phyloP scores from a whole-genome alignment of 2,329 filamentous ascomycete genomes.

The Sphaerostilbella broomeana region DNA sequence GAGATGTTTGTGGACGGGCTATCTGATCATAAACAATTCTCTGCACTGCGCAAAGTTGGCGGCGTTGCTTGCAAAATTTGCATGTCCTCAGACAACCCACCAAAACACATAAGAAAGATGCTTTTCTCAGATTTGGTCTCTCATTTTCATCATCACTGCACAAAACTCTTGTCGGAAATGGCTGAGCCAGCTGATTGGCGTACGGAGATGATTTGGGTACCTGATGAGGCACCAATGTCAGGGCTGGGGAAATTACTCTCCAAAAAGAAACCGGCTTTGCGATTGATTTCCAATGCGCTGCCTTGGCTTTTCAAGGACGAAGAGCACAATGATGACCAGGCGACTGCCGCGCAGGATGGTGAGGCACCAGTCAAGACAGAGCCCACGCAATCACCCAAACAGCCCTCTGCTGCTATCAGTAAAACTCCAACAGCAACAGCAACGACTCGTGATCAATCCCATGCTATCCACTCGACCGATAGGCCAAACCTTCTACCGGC shows the following conservation, averaged over 20 bases:
- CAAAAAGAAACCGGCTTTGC: conserved; percentile 27
- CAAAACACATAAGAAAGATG: conserved; percentile 35
- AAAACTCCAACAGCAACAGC: background rate
- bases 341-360: no score
- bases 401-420: background rate
- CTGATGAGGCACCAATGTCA: conserved; percentile 27
- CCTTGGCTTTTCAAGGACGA: conserved; percentile 26
- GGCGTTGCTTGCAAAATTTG: conserved; percentile 52
- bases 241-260: conserved; percentile 23
- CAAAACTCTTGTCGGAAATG: conserved; percentile 14
- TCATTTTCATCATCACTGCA: conserved; percentile 46
- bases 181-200: conserved; percentile 34
- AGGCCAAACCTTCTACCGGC: conserved; percentile 22
- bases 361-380: no score
- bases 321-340: no score
- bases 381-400: no score
- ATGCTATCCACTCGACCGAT: background rate
- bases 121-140: conserved; percentile 55
- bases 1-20: conserved; percentile 53
- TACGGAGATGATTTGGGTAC: conserved; percentile 39
- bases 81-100: conserved; percentile 22
- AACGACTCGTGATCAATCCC: background rate
- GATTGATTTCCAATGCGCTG: conserved; percentile 34
- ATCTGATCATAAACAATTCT: conserved; percentile 51
- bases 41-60: conserved; percentile 44